Percentiles rank a stretch among this genome's conserved stretches.
Conservation (phyloP, 2,329 filamentous ascomycete genomes). For the Sarocladium oryzae region DNA sequence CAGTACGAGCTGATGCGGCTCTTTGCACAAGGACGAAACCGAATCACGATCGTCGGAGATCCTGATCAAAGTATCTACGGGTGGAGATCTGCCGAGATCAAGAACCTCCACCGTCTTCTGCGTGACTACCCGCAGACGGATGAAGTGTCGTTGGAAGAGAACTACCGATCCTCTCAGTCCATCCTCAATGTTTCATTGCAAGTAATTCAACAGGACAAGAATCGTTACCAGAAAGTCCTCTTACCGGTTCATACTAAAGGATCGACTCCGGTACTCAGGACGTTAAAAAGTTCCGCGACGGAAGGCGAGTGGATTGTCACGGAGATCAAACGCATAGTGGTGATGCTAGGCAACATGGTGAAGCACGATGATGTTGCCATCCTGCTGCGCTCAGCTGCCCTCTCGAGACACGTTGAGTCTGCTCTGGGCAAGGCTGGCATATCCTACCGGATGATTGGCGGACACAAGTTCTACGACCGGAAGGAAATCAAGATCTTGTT, state of each 20-base stretch:
- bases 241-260: constrained; percentile 75
- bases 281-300: constrained; percentile 58
- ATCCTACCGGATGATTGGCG: constrained; percentile 86
- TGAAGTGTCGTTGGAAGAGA: constrained; percentile 82
- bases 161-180: constrained; percentile 84
- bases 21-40: constrained; percentile 63
- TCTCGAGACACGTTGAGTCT: constrained; percentile 82
- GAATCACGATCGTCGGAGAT: constrained; percentile 93
- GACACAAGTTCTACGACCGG: constrained; percentile 86
- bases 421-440: constrained; percentile 75
- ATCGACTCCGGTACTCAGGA: constrained; percentile 72
- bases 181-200: constrained; percentile 75
- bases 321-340: constrained; percentile 66
- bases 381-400: constrained; percentile 72
- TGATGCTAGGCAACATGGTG: constrained; percentile 68
- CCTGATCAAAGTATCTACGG: constrained; percentile 98
- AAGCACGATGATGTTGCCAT: constrained; percentile 75
- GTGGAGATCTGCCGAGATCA: constrained; percentile 87
- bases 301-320: constrained; percentile 87
- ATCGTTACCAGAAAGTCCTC: constrained; percentile 72
- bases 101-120: constrained; percentile 76
- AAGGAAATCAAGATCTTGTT: constrained; percentile 80
- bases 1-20: constrained; percentile 93
- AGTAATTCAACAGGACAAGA: constrained; percentile 85
- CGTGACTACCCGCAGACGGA: constrained; percentile 70